Evolutionary conservation across 805 yeast species (phyloP), one percentile per base, ranked within the genome.

Genomic region (Cyberlindnera petersonii): DNA sequence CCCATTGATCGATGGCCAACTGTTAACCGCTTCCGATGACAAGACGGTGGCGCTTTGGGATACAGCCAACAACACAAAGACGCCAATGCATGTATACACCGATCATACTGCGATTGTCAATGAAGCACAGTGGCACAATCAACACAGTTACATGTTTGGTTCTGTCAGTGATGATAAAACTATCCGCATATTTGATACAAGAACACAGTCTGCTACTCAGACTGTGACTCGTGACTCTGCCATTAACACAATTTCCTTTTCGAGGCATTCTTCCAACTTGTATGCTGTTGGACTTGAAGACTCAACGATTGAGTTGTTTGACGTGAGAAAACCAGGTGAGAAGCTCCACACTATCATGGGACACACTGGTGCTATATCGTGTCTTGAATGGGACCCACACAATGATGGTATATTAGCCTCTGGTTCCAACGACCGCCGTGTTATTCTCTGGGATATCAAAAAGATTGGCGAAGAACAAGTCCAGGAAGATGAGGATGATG

Each of bases 401-500:
- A 66, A 71, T 36, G 95, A 86, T 50, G 91, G 91, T 13, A 71
- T 87, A 4, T 55, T 87, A 8, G 87, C 88, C 2, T 78, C 88
- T 0, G 84, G 88, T 4, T 77, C 87, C 1, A 75, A 75, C 44
- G 96, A 87, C 56, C 71, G 93, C 46, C 68, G 95, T 42, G 75
- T 85, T 13, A 79, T 86, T 24, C 49, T 87, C 5, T 86, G 96
- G 96, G 95, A 87, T 56, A 65, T 86, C 41, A 65, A 69, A 33
- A 79, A 75, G 49, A 81, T 87, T 26, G 96, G 96, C 4, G 84
- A 79, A 46, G 95, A 86, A 55, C 95, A 86, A 59, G 72, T 71
- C 11, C 88, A 79, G 49, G 96, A 86, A 49, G 96, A 87, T 56
- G 84, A 87, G 22, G 95, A 84, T 48, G 96, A 87, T 53, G 96